Evolutionary conservation across 2,329 filamentous ascomycete genomes (phyloP), one percentile per base, ranked within the genome.

Genomic region (Pseudocercospora vitis): DNA sequence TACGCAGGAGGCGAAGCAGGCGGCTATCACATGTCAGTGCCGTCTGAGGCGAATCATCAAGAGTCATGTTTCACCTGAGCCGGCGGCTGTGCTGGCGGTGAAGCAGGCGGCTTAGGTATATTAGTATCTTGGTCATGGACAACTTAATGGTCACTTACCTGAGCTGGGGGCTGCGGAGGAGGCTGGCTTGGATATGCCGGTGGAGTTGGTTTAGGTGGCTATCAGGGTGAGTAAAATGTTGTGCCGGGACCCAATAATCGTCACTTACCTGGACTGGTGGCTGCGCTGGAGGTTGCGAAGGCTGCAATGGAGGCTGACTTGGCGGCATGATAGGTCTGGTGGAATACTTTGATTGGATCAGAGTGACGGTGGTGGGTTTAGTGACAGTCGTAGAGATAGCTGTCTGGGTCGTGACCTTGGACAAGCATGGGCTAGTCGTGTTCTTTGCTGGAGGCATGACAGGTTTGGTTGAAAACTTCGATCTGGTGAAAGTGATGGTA

Each of bases 271-370:
- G 7, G 28, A 12, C 7, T 31, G 28, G 28, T 31, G 32, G 32
- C 11, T 35, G 32, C 11, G 9, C 14, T 14, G 32, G 32, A 11
- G 6, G 6, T 35, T 35, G 32, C 5, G 32, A 8, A 5, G 32
- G 11, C 14, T 7, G 32, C 9, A 35, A 7, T 11, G 14, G 7
- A 26, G 40, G 39, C 23, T 48, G 14, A 14, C 32, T 40, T 14
- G 45, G 26, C 29, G 52, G 24, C 45, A 21, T 5, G 24, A 33
- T 23, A 6, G 37, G 37, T 33, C 14, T 40, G 26, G 44, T n/a
- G 23, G 44, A 47, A 32, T 23, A 47, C 19, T 35, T 46, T 33
- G 52, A 32, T 29, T 44, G 29, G 32, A 37, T 48, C 19, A 53
- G 44, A 12, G 47, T 46, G 31, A 29, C 44, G 18, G 40, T 45